phyloP scores from a whole-genome alignment of 441 rosid species.

The Croton setiger region DNA sequence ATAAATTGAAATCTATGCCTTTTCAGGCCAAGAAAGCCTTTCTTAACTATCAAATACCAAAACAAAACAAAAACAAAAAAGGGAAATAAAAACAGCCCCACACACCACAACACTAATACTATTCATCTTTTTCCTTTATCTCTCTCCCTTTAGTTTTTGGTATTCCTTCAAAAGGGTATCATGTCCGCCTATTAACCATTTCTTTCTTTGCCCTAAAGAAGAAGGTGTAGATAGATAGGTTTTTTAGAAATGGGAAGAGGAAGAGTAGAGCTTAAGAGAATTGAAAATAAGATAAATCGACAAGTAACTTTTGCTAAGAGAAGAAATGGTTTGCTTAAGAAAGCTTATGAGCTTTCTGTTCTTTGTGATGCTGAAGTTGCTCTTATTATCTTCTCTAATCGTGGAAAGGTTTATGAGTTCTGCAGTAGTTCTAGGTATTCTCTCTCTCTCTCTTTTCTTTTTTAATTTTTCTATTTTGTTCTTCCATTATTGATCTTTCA shows the following conservation, averaged over 20 bases:
- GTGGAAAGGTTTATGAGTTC: constrained; percentile 89
- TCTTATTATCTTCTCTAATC: constrained; percentile 80
- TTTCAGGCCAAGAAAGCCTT: background rate
- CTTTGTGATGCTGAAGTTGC: constrained; percentile 92
- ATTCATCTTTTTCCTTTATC: background rate
- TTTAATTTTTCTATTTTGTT: too few relatives aligned
- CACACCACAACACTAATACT: background rate
- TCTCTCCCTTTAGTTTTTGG: background rate
- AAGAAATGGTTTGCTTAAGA: constrained; percentile 87
- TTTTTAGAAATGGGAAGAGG: constrained; percentile 66
- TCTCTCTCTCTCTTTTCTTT: too few relatives aligned
- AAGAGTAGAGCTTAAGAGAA: constrained; percentile 83
- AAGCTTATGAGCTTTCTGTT: constrained; percentile 84
- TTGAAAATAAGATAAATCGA: constrained; percentile 85
- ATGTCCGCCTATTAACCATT: constrained; percentile 1
- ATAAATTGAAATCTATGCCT: background rate
- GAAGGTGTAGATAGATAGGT: background rate
- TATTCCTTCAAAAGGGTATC: background rate
- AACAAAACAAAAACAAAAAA: background rate
- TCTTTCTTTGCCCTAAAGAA: constrained; percentile 28
- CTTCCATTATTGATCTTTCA: too few relatives aligned
- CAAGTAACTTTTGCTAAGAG: constrained; percentile 93
- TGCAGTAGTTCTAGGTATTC: constrained; percentile 72
- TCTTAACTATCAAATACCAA: background rate
- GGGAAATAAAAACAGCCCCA: background rate